phyloP scores from a whole-genome alignment of 2,329 filamentous ascomycete genomes.

The Phialemonium atrogriseum region DNA sequence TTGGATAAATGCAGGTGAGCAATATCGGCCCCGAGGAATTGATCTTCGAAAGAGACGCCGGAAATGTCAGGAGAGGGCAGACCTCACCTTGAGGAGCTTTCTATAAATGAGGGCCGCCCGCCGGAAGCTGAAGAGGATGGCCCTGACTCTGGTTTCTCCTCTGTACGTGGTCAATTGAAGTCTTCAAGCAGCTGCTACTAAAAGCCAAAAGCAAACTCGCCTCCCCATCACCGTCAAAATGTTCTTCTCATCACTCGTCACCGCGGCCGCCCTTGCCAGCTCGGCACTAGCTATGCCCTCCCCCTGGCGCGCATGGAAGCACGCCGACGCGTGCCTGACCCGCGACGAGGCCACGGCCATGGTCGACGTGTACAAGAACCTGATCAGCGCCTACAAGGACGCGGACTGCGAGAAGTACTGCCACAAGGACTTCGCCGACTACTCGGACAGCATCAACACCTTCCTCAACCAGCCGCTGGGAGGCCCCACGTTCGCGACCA shows the following conservation, averaged over 20 bases:
- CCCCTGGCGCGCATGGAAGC: constrained; percentile 6
- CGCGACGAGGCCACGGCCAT: constrained; percentile 16
- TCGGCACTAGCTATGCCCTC: constrained; percentile 14
- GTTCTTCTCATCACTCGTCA: constrained; percentile 11
- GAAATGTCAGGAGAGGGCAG: not conserved
- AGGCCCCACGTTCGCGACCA: constrained; percentile 21
- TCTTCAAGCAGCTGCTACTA: too few relatives aligned
- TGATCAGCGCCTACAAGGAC: constrained; percentile 21
- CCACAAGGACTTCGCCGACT: constrained; percentile 19
- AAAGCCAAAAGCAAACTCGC: constrained; percentile 1
- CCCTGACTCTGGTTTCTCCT: not conserved
- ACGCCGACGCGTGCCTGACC: constrained; percentile 13
- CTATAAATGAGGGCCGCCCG: not conserved
- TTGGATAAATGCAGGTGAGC: constrained; percentile 15
- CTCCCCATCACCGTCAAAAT: constrained; percentile 10
- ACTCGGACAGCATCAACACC: constrained; percentile 24
- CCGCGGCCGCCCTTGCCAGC: constrained; percentile 12
- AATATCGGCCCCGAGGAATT: constrained; percentile 9
- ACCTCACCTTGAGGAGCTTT: not conserved
- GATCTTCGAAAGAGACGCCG: not conserved
- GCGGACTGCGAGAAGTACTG: constrained; percentile 19
- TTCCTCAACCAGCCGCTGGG: constrained; percentile 21
- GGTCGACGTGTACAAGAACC: constrained; percentile 18
- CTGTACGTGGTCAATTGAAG: not conserved
- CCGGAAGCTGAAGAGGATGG: not conserved